Evolutionary conservation across 2,329 filamentous ascomycete species (phyloP).

Genomic region (Fusarium sororula): DNA sequence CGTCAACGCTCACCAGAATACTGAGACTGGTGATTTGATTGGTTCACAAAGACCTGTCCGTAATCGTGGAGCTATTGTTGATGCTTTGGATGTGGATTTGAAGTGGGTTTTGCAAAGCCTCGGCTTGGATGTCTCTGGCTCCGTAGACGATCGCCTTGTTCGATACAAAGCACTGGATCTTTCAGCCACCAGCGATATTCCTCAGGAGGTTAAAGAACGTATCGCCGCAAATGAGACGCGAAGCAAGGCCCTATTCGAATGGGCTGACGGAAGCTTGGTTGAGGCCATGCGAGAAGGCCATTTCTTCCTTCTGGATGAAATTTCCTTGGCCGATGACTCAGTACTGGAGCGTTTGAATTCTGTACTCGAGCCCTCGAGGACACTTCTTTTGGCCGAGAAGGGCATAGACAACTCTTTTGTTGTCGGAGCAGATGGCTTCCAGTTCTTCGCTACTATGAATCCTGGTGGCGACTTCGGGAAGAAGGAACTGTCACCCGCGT

Average conservation of each 20-base stretch:
- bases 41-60: slow-evolving; percentile 92
- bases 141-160: slow-evolving; percentile 65
- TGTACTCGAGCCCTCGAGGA: slow-evolving; percentile 88
- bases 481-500: slow-evolving; percentile 91
- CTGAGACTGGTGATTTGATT: slow-evolving; percentile 96
- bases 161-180: slow-evolving; percentile 62
- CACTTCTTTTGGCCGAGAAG: slow-evolving; percentile 91
- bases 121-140: slow-evolving; percentile 51
- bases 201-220: slow-evolving; percentile 57
- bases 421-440: slow-evolving; percentile 79
- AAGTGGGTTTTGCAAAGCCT: slow-evolving; percentile 54
- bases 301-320: slow-evolving; percentile 95
- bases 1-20: slow-evolving; percentile 97
- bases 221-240: slow-evolving; percentile 64
- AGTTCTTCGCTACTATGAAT: slow-evolving; percentile 99
- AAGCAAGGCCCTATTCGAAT: slow-evolving; percentile 90
- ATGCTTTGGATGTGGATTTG: slow-evolving; percentile 72
- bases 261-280: slow-evolving; percentile 93
- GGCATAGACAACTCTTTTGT: slow-evolving; percentile 85
- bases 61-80: slow-evolving; percentile 79
- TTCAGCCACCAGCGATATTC: slow-evolving; percentile 59
- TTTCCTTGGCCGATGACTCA: slow-evolving; percentile 96
- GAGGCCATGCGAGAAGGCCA: slow-evolving; percentile 91
- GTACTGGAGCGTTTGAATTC: slow-evolving; percentile 96
- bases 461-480: slow-evolving; percentile 98